Evolutionary conservation across 306 rosid genomes (phyloP).

Genomic region (Luffa acutangula): DNA sequence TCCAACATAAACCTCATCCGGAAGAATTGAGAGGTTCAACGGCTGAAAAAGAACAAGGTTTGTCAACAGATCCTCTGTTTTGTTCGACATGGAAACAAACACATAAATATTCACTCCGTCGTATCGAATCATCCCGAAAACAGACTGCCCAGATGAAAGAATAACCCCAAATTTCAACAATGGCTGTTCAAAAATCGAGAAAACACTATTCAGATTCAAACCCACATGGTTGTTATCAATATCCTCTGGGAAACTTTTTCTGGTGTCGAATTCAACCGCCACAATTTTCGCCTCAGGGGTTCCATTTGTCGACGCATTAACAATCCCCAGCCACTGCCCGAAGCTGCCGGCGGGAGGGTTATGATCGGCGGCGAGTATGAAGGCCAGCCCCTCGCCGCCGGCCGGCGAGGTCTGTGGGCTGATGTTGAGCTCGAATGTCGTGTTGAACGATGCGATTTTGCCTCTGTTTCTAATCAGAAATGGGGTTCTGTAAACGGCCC

Average conservation of each 20-base stretch:
- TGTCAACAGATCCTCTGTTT: slow-evolving; percentile 1
- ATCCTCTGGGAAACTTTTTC: slow-evolving; percentile 33
- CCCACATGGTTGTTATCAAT: slow-evolving; percentile 55
- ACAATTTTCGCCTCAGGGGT: slow-evolving; percentile 26
- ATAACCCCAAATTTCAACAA: slow-evolving; percentile 20
- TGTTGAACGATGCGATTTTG: slow-evolving; percentile 16
- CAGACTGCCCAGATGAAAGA: not conserved
- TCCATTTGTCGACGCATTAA: slow-evolving; percentile 33
- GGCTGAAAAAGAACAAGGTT: slow-evolving; percentile 9
- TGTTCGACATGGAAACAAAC: slow-evolving; percentile 16
- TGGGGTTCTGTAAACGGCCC: slow-evolving; percentile 6
- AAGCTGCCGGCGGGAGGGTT: slow-evolving; percentile 15
- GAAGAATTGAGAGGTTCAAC: slow-evolving; percentile 35
- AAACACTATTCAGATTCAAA: slow-evolving; percentile 41
- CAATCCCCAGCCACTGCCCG: slow-evolving; percentile 39
- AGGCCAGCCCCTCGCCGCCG: slow-evolving; percentile 38
- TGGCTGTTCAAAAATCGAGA: slow-evolving; percentile 24
- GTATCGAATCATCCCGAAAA: slow-evolving; percentile 15
- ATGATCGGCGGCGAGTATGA: slow-evolving; percentile 9
- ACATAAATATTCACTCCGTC: slow-evolving; percentile 19
- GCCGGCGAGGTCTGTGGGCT: not conserved
- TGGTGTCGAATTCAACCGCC: slow-evolving; percentile 70
- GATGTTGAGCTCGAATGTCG: slow-evolving; percentile 26
- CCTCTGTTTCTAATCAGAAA: slow-evolving; percentile 14
- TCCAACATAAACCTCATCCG: slow-evolving; percentile 37